Evolutionary conservation across 2,329 filamentous ascomycete species (phyloP).

Genomic region (Stemphylium vesicarium): DNA sequence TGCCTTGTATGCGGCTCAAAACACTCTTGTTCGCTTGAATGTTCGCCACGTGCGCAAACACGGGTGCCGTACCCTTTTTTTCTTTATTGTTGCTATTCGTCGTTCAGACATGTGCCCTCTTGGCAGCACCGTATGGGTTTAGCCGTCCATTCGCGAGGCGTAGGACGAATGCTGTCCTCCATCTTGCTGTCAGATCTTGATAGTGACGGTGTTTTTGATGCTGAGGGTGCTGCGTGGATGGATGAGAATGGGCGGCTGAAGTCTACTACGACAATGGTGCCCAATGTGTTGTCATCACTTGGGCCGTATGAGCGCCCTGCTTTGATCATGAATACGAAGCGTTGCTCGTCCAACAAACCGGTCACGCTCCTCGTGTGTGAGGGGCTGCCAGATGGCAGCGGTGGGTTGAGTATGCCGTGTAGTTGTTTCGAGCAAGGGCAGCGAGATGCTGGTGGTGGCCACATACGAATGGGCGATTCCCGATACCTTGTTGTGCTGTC

Average conservation of each 20-base stretch:
- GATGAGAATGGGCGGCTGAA: constrained; percentile 30
- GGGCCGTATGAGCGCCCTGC: constrained; percentile 27
- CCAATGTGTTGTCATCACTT: constrained; percentile 27
- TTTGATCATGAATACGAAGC: constrained; percentile 44
- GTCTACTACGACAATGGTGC: constrained; percentile 42
- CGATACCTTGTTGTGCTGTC: constrained; percentile 30
- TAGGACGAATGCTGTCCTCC: background rate
- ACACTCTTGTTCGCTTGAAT: too few species aligned
- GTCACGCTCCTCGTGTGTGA: constrained; percentile 27
- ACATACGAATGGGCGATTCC: constrained; percentile 41
- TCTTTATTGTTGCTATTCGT: too few species aligned
- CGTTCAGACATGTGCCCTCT: too few species aligned
- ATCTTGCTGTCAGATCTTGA: constrained; percentile 11
- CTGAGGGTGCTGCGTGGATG: background rate
- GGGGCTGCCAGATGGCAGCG: constrained; percentile 9
- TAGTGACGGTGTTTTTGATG: background rate
- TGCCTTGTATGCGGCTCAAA: too few species aligned
- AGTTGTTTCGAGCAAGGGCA: constrained; percentile 39
- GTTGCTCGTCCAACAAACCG: constrained; percentile 41
- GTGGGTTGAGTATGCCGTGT: constrained; percentile 44
- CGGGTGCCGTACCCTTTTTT: too few species aligned
- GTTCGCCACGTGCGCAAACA: too few species aligned
- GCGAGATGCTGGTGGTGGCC: constrained; percentile 38
- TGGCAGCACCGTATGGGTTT: too few species aligned
- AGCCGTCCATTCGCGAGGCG: too few species aligned